phyloP scores from a whole-genome alignment of 2,329 filamentous ascomycete species.

The Fusarium secorum region DNA sequence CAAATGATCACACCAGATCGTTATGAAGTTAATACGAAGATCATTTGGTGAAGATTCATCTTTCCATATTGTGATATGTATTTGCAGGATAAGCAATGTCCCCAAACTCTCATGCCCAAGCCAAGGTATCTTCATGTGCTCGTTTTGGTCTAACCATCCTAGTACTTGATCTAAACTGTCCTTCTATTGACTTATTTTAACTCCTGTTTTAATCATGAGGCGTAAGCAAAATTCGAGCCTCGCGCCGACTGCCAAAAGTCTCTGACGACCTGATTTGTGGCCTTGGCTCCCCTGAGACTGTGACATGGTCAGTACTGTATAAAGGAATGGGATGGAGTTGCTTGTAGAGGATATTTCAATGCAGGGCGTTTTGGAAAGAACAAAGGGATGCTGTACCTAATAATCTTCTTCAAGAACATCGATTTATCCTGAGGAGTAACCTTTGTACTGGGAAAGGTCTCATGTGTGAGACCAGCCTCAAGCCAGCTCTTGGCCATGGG shows the following conservation, averaged over 20 bases:
- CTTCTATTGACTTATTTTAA: not conserved
- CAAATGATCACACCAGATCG: not conserved
- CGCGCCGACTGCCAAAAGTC: slow-evolving; percentile 78
- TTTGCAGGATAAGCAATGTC: not conserved
- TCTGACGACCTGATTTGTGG: slow-evolving; percentile 72
- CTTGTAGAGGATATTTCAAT: not conserved
- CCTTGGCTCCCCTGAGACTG: slow-evolving; percentile 68
- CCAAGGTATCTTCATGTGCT: not conserved
- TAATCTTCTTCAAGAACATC: slow-evolving; percentile 71
- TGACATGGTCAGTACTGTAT: not conserved
- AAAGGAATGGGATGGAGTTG: not conserved
- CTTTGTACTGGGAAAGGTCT: slow-evolving; percentile 66
- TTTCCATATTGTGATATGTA: not conserved
- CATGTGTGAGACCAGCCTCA: slow-evolving; percentile 63
- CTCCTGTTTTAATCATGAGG: slow-evolving; percentile 51
- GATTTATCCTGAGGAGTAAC: slow-evolving; percentile 67
- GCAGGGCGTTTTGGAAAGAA: too few species aligned
- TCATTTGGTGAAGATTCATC: not conserved
- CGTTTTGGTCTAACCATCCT: not conserved
- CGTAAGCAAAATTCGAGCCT: slow-evolving; percentile 67
- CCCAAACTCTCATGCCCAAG: not conserved
- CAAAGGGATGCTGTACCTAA: slow-evolving; percentile 55
- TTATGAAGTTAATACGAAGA: not conserved
- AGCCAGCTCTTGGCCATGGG: slow-evolving; percentile 68
- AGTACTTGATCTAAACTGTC: not conserved